Evolutionary conservation across 345 rosid genomes (phyloP).

Genomic region (Chamaenerion angustifolium): DNA sequence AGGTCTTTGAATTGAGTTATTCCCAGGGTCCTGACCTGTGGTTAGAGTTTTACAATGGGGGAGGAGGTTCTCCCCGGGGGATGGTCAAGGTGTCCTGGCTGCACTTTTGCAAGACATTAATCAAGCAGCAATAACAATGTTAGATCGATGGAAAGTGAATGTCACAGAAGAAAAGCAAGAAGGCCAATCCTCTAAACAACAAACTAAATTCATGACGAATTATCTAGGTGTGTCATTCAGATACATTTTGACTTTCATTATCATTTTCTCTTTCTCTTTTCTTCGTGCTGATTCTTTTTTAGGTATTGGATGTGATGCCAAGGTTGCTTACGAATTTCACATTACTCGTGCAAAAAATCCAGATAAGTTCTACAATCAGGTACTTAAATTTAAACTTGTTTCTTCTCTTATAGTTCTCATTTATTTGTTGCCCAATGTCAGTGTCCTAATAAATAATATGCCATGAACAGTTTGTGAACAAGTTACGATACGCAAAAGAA

Average conservation of each 20-base stretch:
- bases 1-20: slow-evolving; percentile 72
- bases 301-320: slow-evolving; percentile 89
- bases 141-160: slow-evolving; percentile 73
- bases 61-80: slow-evolving; percentile 63
- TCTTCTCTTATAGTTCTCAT: too few species aligned
- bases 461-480: slow-evolving; percentile 53
- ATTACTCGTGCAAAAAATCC: slow-evolving; percentile 68
- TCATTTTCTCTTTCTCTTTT: too few species aligned
- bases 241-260: background rate
- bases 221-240: slow-evolving; percentile 44
- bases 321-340: slow-evolving; percentile 78
- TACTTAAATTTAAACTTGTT: slow-evolving; percentile 2
- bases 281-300: background rate
- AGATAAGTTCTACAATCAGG: slow-evolving; percentile 72
- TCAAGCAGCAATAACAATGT: slow-evolving; percentile 72
- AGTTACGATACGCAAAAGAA: slow-evolving; percentile 78
- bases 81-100: slow-evolving; percentile 64
- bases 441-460: too few species aligned
- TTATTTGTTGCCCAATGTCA: too few species aligned
- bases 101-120: slow-evolving; percentile 50
- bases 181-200: slow-evolving; percentile 21
- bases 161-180: slow-evolving; percentile 46
- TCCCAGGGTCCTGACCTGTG: slow-evolving; percentile 67
- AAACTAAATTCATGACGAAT: slow-evolving; percentile 65
- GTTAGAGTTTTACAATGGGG: slow-evolving; percentile 70